phyloP scores from a whole-genome alignment of 208 protist species.

The Trichomonas vaginalis region DNA sequence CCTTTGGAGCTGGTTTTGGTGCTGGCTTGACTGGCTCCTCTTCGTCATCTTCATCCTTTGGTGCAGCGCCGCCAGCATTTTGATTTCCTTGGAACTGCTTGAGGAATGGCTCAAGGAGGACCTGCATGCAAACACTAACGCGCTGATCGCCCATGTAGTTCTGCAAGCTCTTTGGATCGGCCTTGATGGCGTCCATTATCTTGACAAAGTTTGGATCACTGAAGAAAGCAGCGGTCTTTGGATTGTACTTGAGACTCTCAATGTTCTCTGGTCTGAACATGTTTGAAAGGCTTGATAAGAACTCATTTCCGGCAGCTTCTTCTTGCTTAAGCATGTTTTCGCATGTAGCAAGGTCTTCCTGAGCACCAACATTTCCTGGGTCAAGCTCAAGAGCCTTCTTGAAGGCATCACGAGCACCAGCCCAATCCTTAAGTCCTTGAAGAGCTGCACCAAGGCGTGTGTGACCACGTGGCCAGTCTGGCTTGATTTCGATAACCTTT shows the following conservation, averaged over 20 bases:
- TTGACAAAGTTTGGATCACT: background rate
- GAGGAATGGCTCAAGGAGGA: background rate
- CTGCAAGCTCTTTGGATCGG: background rate
- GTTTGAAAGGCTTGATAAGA: background rate
- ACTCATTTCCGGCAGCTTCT: background rate
- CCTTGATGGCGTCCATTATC: background rate
- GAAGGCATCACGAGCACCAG: slow-evolving; percentile 1
- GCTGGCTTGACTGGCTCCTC: background rate
- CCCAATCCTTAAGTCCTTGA: background rate
- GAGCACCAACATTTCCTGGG: background rate
- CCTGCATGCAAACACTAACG: background rate
- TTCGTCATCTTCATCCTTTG: background rate
- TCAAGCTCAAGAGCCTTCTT: slow-evolving; percentile 12
- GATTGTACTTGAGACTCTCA: background rate
- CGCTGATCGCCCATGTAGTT: background rate
- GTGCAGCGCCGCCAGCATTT: background rate
- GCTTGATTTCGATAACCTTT: background rate
- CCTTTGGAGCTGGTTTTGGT: background rate
- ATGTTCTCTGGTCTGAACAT: background rate
- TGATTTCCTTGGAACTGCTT: background rate
- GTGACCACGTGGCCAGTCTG: background rate
- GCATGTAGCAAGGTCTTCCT: background rate
- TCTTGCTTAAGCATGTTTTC: background rate
- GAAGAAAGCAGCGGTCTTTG: background rate
- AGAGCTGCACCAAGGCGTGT: background rate